Percentiles rank a stretch among this genome's conserved stretches.
Evolutionary conservation across 2,329 filamentous ascomycete genomes (phyloP).

Genomic region (Dothideomycetes sp.): DNA sequence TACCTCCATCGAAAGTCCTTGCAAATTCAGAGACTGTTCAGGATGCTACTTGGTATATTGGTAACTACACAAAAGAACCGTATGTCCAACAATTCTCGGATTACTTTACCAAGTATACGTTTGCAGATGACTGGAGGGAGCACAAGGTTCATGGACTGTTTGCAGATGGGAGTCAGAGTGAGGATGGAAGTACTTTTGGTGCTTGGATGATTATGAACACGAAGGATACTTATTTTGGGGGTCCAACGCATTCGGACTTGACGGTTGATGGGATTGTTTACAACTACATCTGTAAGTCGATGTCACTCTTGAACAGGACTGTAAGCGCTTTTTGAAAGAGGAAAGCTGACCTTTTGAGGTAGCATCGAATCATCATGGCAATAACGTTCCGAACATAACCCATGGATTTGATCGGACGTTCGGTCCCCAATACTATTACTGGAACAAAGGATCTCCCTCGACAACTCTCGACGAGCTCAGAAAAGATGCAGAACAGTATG

Average conservation of each 20-base stretch:
- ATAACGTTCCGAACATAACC: constrained; percentile 55
- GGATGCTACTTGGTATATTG: constrained; percentile 55
- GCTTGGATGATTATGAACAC: constrained; percentile 58
- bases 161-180: constrained; percentile 42
- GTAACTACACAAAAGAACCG: constrained; percentile 41
- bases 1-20: constrained; percentile 37
- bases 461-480: constrained; percentile 41
- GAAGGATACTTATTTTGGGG: constrained; percentile 53
- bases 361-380: constrained; percentile 54
- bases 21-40: constrained; percentile 39
- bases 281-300: constrained; percentile 44
- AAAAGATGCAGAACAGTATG: constrained; percentile 45
- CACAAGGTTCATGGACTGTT: constrained; percentile 50
- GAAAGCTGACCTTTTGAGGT: constrained; percentile 11
- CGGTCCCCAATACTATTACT: constrained; percentile 55
- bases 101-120: constrained; percentile 60
- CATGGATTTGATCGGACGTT: constrained; percentile 57
- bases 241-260: constrained; percentile 54
- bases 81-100: constrained; percentile 49
- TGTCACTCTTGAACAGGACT: background rate
- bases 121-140: constrained; percentile 49
- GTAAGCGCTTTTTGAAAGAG: no score
- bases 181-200: constrained; percentile 46
- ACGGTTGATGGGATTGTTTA: constrained; percentile 57
- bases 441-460: constrained; percentile 47